Evolutionary conservation across 129 eudicot genomes (phyloP), one percentile per base, ranked within the genome.

Genomic region (Chrysanthemum seticuspe): DNA sequence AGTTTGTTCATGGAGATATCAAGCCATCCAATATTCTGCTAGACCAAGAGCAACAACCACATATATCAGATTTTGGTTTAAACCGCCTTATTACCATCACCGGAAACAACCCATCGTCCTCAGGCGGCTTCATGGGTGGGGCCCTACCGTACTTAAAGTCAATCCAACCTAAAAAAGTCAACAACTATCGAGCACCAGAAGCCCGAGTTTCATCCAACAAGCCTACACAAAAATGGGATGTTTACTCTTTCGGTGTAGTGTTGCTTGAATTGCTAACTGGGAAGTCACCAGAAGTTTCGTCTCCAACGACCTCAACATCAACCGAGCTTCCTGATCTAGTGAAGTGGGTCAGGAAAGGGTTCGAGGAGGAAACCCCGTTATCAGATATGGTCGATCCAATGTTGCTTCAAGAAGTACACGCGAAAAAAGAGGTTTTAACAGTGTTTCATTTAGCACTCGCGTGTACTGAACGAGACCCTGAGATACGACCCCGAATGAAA

Each of bases 21-120:
- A 95, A 90, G 52, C 97, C 99, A 0, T 90, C 99, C 5, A 95
- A 90, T 76, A 95, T 95, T 65, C 97, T 95, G 67, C 91, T 95
- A 0, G 99, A 95, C 82, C 64, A 71, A 18, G 96, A 95, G 8
- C 81, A 74, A 18, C 89, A 90, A 61, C 96, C 99, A 0, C 68
- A 81, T 75, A 85, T 95, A 31, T 95, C 99, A 10, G 99, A 95
- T 70, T 95, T 95, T 48, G 97, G 99, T 55, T 87, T 95, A 60
- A 90, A 75, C 87, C 89, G 96, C 3, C 81, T 95, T 21, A 86
- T 90, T 29, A 83, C 51, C 72, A 90, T 95, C 63, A 86, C 99
- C 0, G 99, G 97, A 14, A 95, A 83, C 83, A 79, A 86, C 74
- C 97, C 97, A 4, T 90, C 97, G 44, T 95, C 98, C 36, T 83